Conservation (phyloP, 768 basidiomycete genomes). For the Kwoniella sp. region DNA sequence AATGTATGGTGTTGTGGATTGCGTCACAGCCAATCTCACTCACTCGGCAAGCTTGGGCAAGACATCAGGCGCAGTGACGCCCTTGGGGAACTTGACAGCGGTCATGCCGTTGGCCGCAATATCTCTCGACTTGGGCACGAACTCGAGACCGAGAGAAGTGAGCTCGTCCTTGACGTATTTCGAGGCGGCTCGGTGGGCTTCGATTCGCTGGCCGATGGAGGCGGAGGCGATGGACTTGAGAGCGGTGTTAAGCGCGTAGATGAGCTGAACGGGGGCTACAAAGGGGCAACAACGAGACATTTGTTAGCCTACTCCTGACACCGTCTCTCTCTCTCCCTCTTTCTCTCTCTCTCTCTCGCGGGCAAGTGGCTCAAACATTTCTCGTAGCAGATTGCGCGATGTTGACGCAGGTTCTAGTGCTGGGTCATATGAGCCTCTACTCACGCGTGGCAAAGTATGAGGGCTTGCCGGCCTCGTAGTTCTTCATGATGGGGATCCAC, state of each 20-base stretch:
- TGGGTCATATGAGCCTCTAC: constrained; percentile 17
- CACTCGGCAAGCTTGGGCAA: constrained; percentile 67
- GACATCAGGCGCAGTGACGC: constrained; percentile 73
- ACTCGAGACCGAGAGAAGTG: constrained; percentile 67
- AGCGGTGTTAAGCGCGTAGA: constrained; percentile 86
- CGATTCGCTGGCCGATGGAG: constrained; percentile 77
- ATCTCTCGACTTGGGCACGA: constrained; percentile 65
- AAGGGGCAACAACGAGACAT: not conserved
- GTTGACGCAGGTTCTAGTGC: not conserved
- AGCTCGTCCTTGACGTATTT: constrained; percentile 70
- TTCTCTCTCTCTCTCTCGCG: too few relatives aligned
- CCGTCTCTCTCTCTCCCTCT: too few relatives aligned
- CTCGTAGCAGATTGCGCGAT: not conserved
- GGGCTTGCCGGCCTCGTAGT: constrained; percentile 77
- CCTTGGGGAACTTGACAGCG: constrained; percentile 77
- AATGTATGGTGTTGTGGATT: too few relatives aligned
- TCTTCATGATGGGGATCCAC: constrained; percentile 87
- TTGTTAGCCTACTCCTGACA: not conserved
- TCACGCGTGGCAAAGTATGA: constrained; percentile 84
- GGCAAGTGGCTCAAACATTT: not conserved
- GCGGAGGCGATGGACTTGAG: constrained; percentile 70
- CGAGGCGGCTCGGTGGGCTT: constrained; percentile 71
- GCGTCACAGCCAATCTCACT: too few relatives aligned
- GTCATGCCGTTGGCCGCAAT: constrained; percentile 93
- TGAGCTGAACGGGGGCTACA: constrained; percentile 79